Conservation (phyloP, 75 land plant species). For the Adiantum capillusveneris region DNA sequence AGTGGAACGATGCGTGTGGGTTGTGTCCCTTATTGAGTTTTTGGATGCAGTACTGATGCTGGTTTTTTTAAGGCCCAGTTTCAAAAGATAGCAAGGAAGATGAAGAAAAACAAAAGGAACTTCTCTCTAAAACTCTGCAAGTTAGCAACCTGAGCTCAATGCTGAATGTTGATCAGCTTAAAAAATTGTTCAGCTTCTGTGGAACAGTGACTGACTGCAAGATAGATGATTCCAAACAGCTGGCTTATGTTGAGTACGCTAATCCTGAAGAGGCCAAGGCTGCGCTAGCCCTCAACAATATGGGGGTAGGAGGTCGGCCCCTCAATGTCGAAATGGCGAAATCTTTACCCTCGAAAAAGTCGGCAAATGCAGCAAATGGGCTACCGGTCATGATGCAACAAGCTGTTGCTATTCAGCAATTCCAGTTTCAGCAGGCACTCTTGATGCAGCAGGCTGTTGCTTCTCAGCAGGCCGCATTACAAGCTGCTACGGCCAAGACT, state of each 20-base stretch:
- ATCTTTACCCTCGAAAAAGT: slow-evolving; percentile 40
- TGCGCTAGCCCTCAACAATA: slow-evolving; percentile 77
- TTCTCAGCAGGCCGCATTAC: slow-evolving; percentile 84
- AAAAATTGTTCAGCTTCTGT: slow-evolving; percentile 67
- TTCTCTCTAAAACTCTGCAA: slow-evolving; percentile 64
- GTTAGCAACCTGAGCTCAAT: slow-evolving; percentile 82
- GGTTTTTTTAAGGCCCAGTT: neutral
- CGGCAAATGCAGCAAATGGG: slow-evolving; percentile 15
- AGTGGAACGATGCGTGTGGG: too few species aligned
- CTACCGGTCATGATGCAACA: slow-evolving; percentile 91
- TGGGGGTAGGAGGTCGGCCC: slow-evolving; percentile 78
- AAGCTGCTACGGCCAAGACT: slow-evolving; percentile 92
- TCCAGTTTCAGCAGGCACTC: slow-evolving; percentile 96
- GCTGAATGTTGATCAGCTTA: slow-evolving; percentile 75
- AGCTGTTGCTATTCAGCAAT: slow-evolving; percentile 95
- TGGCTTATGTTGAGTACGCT: slow-evolving; percentile 85
- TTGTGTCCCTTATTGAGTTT: too few species aligned
- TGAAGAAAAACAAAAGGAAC: slow-evolving; percentile 31
- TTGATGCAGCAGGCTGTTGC: slow-evolving; percentile 87
- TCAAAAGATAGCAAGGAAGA: slow-evolving; percentile 5
- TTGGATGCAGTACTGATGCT: too few species aligned
- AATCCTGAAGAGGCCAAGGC: slow-evolving; percentile 87
- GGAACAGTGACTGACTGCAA: slow-evolving; percentile 74
- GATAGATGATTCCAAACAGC: slow-evolving; percentile 76
- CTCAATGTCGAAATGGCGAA: slow-evolving; percentile 86